phyloP scores from a whole-genome alignment of 2,329 filamentous ascomycete species.

The Trichothecium sympodiale region DNA sequence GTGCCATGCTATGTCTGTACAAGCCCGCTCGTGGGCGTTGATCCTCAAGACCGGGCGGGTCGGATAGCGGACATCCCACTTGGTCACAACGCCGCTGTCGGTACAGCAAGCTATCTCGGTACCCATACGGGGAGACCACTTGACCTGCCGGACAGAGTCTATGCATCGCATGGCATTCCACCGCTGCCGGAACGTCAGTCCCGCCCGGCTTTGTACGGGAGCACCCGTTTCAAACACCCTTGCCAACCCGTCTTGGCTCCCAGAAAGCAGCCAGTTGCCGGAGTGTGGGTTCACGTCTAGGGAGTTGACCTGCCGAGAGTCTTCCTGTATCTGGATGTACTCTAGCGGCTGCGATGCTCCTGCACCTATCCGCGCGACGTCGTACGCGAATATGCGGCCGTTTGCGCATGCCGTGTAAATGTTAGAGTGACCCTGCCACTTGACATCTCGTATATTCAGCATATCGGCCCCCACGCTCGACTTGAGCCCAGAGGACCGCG shows the following conservation, averaged over 20 bases:
- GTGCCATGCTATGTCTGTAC: slow-evolving; percentile 54
- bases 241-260: slow-evolving; percentile 53
- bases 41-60: slow-evolving; percentile 44
- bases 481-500: slow-evolving; percentile 31
- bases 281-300: slow-evolving; percentile 52
- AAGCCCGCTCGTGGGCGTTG: slow-evolving; percentile 49
- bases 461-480: slow-evolving; percentile 37
- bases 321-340: slow-evolving; percentile 47
- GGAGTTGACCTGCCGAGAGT: slow-evolving; percentile 52
- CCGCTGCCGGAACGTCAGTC: slow-evolving; percentile 36
- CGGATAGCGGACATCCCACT: slow-evolving; percentile 51
- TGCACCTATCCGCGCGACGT: slow-evolving; percentile 38
- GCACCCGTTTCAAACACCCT: slow-evolving; percentile 48
- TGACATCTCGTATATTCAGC: slow-evolving; percentile 52
- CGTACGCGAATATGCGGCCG: slow-evolving; percentile 55
- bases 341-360: slow-evolving; percentile 35
- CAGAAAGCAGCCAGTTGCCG: slow-evolving; percentile 46
- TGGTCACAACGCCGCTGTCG: slow-evolving; percentile 48
- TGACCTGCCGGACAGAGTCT: slow-evolving; percentile 45
- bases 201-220: slow-evolving; percentile 34
- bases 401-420: slow-evolving; percentile 54
- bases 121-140: slow-evolving; percentile 52
- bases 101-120: slow-evolving; percentile 54
- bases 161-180: slow-evolving; percentile 28
- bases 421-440: slow-evolving; percentile 42